Conservation (phyloP, 768 basidiomycete genomes). For the Collybia nuda region DNA sequence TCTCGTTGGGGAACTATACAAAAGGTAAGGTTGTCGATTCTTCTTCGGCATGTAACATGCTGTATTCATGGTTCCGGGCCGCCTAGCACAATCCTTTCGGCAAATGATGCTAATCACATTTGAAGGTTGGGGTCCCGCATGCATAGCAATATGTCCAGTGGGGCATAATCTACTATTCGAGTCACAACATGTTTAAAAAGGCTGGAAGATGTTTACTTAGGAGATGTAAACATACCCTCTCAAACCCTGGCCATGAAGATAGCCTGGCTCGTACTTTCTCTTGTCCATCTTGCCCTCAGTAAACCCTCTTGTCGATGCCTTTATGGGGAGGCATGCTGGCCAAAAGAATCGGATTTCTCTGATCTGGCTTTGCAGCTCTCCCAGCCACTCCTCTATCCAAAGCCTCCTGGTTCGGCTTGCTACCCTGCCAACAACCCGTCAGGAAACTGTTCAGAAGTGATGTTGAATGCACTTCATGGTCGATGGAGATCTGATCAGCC, state of each 20-base stretch:
- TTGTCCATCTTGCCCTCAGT: background rate
- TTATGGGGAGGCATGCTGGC: slow-evolving; percentile 42
- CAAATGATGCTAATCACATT: no score
- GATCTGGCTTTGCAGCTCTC: slow-evolving; percentile 34
- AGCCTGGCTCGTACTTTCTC: background rate
- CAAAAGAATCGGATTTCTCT: slow-evolving; percentile 27
- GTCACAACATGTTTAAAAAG: no score
- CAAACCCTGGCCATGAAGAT: background rate
- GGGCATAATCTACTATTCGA: no score
- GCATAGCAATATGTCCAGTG: no score
- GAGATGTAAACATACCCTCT: background rate
- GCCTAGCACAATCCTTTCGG: no score
- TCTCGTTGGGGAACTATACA: no score
- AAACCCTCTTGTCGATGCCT: slow-evolving; percentile 33
- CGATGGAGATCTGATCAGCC: slow-evolving; percentile 39
- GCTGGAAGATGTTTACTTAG: slow-evolving; percentile 9
- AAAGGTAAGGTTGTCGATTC: no score
- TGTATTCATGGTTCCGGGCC: no score
- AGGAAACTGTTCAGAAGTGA: slow-evolving; percentile 36
- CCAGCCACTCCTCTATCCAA: slow-evolving; percentile 40
- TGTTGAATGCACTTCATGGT: slow-evolving; percentile 26
- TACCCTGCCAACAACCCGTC: slow-evolving; percentile 34
- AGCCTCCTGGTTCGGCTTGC: slow-evolving; percentile 38
- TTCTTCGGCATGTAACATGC: no score
- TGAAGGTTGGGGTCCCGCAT: no score